Evolutionary conservation across 176 grass and related monocot species (phyloP).

Genomic region (Cocos nucifera): DNA sequence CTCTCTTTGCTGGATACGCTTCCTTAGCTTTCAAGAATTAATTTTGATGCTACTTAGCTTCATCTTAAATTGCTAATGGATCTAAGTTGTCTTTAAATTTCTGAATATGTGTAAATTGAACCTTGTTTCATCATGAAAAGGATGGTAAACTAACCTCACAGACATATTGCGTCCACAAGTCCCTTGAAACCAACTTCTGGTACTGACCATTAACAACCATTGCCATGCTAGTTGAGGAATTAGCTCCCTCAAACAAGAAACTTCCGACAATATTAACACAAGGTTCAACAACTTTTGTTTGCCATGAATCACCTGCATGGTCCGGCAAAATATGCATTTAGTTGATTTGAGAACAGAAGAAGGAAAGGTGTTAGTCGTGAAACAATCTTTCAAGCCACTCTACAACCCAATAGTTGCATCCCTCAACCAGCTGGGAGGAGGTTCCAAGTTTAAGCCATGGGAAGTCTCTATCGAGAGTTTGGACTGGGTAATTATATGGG

Average conservation of each 20-base stretch:
- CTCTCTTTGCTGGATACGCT: too few relatives aligned
- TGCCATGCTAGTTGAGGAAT: constrained; percentile 9
- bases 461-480: too few relatives aligned
- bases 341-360: background rate
- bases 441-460: too few relatives aligned
- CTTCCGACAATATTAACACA: constrained; percentile 41
- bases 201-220: constrained; percentile 4
- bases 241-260: constrained; percentile 39
- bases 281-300: constrained; percentile 39
- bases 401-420: too few relatives aligned
- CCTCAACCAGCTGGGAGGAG: too few relatives aligned
- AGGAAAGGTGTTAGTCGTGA: background rate
- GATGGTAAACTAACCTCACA: constrained; percentile 51
- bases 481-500: too few relatives aligned
- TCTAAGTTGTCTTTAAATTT: too few relatives aligned
- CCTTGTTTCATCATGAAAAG: background rate
- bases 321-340: constrained; percentile 30
- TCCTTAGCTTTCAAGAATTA: too few relatives aligned
- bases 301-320: constrained; percentile 43
- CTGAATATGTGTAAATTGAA: too few relatives aligned
- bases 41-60: too few relatives aligned
- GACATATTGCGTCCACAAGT: constrained; percentile 68
- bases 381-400: too few relatives aligned
- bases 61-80: too few relatives aligned
- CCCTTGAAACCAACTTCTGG: constrained; percentile 24